phyloP scores from a whole-genome alignment of 805 yeast genomes.

The Ogataea ganodermae region DNA sequence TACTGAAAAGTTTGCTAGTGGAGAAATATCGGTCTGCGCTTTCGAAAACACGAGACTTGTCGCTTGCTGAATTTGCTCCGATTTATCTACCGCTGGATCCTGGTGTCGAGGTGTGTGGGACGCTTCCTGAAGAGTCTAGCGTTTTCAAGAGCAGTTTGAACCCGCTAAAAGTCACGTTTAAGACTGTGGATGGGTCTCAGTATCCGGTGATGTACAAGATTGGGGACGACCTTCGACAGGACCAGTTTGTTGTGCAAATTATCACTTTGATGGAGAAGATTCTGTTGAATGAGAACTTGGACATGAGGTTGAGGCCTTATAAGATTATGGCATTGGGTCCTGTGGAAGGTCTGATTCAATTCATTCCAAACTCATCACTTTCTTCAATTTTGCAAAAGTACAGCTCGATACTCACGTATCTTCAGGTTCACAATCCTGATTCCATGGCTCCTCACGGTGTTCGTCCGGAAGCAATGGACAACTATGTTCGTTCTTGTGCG shows the following conservation, averaged over 20 bases:
- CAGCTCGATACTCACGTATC: constrained; percentile 69
- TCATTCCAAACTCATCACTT: constrained; percentile 89
- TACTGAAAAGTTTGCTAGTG: constrained; percentile 56
- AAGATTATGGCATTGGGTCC: constrained; percentile 88
- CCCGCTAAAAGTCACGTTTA: constrained; percentile 82
- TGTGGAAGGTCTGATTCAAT: constrained; percentile 89
- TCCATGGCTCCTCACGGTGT: constrained; percentile 47
- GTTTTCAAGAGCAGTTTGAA: constrained; percentile 91
- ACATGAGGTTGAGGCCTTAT: constrained; percentile 84
- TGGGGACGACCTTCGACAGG: constrained; percentile 96
- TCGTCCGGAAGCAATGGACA: constrained; percentile 77
- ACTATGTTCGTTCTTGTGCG: constrained; percentile 91
- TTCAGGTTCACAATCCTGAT: constrained; percentile 68
- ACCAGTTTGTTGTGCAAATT: constrained; percentile 94
- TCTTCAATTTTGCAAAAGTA: constrained; percentile 76
- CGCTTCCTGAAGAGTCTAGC: constrained; percentile 73
- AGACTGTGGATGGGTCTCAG: constrained; percentile 49
- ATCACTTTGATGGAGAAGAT: constrained; percentile 88
- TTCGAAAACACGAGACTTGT: constrained; percentile 23
- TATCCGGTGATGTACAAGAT: constrained; percentile 91
- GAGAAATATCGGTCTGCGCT: constrained; percentile 44
- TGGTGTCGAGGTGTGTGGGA: constrained; percentile 67
- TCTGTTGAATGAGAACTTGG: constrained; percentile 85
- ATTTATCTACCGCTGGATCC: constrained; percentile 86
- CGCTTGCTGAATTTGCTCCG: constrained; percentile 45